These are phyloP conservation scores for Cyberlindnera samutprakarnensis DNA, from an alignment of 805 yeast species.

Conservation along the genomic window DNA sequence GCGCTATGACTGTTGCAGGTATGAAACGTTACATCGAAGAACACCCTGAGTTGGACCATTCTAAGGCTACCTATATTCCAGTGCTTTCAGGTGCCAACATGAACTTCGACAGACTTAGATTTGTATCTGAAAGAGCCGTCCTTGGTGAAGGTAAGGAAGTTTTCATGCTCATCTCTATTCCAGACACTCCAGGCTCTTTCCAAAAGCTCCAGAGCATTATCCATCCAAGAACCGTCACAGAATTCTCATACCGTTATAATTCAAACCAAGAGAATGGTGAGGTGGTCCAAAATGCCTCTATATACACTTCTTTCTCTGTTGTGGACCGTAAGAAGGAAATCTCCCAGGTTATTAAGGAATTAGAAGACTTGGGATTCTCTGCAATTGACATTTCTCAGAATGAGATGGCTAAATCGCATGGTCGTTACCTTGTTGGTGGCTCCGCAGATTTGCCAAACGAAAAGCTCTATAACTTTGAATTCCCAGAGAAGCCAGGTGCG, in stretches of 20 bases:
- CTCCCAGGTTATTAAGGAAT: conserved; percentile 47
- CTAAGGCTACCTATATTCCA: conserved; percentile 68
- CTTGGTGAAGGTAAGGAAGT: conserved; percentile 98
- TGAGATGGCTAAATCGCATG: conserved; percentile 93
- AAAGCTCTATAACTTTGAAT: conserved; percentile 76
- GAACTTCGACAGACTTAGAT: conserved; percentile 94
- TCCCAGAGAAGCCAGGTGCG: conserved; percentile 98
- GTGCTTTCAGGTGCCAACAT: conserved; percentile 94
- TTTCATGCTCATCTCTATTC: conserved; percentile 82
- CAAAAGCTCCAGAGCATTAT: conserved; percentile 65
- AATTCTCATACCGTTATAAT: conserved; percentile 81
- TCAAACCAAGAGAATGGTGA: conserved; percentile 29
- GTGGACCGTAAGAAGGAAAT: conserved; percentile 70
- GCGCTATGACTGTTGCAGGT: conserved; percentile 96
- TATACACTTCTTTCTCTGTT: conserved; percentile 85
- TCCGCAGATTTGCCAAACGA: conserved; percentile 68
- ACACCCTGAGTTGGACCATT: conserved; percentile 67
- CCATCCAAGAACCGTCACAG: conserved; percentile 87
- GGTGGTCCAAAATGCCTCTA: conserved; percentile 46
- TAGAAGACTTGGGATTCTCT: conserved; percentile 57
- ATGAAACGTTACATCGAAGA: conserved; percentile 68
- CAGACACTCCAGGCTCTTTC: conserved; percentile 91
- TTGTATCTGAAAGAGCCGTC: conserved; percentile 94
- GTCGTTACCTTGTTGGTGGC: conserved; percentile 95
- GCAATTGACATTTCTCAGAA: conserved; percentile 86